Percentiles rank a stretch among this genome's conserved stretches.
Evolutionary conservation across 2,329 filamentous ascomycete species (phyloP).

Genomic region (Scleromitrula shiraiana): DNA sequence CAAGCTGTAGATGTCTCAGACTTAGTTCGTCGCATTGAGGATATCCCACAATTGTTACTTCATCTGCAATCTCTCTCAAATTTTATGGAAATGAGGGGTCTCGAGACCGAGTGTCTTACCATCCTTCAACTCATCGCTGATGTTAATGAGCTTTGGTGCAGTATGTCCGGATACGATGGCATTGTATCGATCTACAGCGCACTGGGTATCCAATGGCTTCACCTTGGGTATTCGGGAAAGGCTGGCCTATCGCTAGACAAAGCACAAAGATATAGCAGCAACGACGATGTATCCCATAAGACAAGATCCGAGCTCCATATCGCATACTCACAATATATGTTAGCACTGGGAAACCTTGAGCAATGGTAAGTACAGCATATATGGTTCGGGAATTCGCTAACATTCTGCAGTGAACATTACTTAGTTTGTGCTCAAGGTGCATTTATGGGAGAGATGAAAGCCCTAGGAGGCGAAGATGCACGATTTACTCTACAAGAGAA

Average conservation of each 20-base stretch:
- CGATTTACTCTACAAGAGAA: conserved; percentile 18
- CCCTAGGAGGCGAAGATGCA: conserved; percentile 9
- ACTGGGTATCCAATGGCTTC: conserved; percentile 47
- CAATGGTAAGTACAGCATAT: conserved; percentile 43
- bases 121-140: conserved; percentile 41
- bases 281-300: conserved; percentile 35
- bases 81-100: conserved; percentile 49
- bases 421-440: conserved; percentile 22
- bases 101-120: conserved; percentile 40
- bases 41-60: conserved; percentile 39
- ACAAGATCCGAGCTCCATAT: conserved; percentile 54
- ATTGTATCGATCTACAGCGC: conserved; percentile 33
- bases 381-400: conserved; percentile 13
- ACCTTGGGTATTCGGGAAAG: conserved; percentile 52
- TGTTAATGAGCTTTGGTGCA: conserved; percentile 38
- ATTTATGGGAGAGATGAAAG: conserved; percentile 22
- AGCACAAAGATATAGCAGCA: conserved; percentile 42
- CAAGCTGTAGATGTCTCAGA: conserved; percentile 36
- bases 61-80: conserved; percentile 47
- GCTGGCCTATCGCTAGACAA: conserved; percentile 49
- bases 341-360: conserved; percentile 56
- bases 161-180: conserved; percentile 33
- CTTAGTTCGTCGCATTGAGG: conserved; percentile 40
- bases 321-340: conserved; percentile 64
- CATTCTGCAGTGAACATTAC: conserved; percentile 23